Percentiles rank a stretch among this genome's conserved stretches.
Conservation (phyloP, 306 rosid species). For the Pyrus bretschneideri region DNA sequence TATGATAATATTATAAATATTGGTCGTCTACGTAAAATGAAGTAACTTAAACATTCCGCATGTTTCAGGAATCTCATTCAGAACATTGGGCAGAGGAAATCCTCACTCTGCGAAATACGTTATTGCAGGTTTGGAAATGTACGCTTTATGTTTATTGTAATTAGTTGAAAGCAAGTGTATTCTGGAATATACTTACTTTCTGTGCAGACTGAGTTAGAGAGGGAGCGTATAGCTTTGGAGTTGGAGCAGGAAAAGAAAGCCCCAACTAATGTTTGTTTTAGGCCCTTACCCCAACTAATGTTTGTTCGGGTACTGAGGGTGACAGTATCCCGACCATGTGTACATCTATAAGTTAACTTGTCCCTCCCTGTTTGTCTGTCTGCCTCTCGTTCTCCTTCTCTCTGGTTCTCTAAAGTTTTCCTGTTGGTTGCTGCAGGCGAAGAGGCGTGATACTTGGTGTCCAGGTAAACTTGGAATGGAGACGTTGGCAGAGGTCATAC, state of each 20-base stretch:
- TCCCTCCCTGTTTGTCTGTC: background rate
- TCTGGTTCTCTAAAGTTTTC: slow-evolving; percentile 18
- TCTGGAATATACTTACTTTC: slow-evolving; percentile 19
- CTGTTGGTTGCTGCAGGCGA: slow-evolving; percentile 54
- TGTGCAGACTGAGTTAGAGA: slow-evolving; percentile 76
- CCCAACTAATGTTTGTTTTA: slow-evolving; percentile 7
- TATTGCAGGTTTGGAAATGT: slow-evolving; percentile 59
- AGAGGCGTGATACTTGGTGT: slow-evolving; percentile 97
- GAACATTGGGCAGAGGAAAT: slow-evolving; percentile 77
- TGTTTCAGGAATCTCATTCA: slow-evolving; percentile 88
- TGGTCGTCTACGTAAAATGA: background rate
- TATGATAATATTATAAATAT: background rate
- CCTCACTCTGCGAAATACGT: slow-evolving; percentile 77
- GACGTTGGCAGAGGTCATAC: slow-evolving; percentile 44
- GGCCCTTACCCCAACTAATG: background rate
- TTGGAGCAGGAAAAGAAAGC: slow-evolving; percentile 89
- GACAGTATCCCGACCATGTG: background rate
- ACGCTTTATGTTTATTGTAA: slow-evolving; percentile 12
- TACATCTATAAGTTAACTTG: background rate
- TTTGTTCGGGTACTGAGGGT: background rate
- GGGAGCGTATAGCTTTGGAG: slow-evolving; percentile 95
- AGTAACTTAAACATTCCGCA: background rate
- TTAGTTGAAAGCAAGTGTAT: slow-evolving; percentile 12
- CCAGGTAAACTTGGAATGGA: slow-evolving; percentile 55
- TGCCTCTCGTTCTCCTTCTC: background rate